Evolutionary conservation across 2,329 filamentous ascomycete species (phyloP).

Genomic region (Moelleriella libera): DNA sequence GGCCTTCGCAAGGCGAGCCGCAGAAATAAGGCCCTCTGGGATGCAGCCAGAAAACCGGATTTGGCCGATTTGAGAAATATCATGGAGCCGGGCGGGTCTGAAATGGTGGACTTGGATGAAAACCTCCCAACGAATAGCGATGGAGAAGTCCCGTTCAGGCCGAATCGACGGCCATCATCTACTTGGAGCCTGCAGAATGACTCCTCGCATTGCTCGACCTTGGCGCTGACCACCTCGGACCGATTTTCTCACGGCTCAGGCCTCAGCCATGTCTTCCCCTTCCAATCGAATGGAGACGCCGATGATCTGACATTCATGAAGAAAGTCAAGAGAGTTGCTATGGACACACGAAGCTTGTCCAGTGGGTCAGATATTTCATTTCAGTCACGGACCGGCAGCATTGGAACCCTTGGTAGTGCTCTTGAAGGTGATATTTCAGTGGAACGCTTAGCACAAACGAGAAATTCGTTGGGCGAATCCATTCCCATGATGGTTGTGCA

Average conservation of each 20-base stretch:
- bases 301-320: conserved; percentile 24
- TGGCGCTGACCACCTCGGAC: conserved; percentile 28
- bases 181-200: conserved; percentile 33
- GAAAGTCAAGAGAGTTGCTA: conserved; percentile 64
- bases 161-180: conserved; percentile 29
- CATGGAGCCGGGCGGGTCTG: conserved; percentile 54
- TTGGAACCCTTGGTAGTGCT: conserved; percentile 57
- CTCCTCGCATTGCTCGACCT: conserved; percentile 27
- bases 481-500: conserved; percentile 78
- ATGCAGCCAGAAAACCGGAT: conserved; percentile 67
- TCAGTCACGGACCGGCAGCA: conserved; percentile 63
- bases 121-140: conserved; percentile 26
- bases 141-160: conserved; percentile 29
- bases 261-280: conserved; percentile 82
- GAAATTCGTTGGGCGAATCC: conserved; percentile 62
- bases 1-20: conserved; percentile 73
- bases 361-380: conserved; percentile 76
- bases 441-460: conserved; percentile 60
- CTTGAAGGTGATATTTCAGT: conserved; percentile 80
- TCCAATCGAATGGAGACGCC: conserved; percentile 44
- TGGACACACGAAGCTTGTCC: conserved; percentile 82
- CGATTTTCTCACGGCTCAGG: conserved; percentile 41
- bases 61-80: conserved; percentile 62
- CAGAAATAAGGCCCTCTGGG: conserved; percentile 77
- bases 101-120: conserved; percentile 32